Base-by-base conservation (phyloP, 441 rosid species). In the Bocquillonia castaneifolia region DNA sequence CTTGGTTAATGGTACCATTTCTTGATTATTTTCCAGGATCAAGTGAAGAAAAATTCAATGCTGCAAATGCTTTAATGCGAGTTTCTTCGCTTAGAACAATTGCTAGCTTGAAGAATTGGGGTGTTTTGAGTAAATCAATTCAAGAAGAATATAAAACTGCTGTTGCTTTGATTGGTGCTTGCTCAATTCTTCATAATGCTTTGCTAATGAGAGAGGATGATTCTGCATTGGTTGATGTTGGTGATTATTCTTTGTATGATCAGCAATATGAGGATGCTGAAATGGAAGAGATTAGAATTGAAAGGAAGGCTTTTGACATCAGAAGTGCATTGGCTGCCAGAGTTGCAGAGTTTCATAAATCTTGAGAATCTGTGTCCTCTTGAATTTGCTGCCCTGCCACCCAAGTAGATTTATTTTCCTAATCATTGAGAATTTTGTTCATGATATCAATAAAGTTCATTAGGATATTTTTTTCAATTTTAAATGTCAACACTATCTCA, bases 1-100 rank as follows among this genome's bases (percentile, higher is more conserved):
- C 87, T 15, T 85, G 90, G 90, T 57, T 88, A 48, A 83, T 88
- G 78, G 85, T 86, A 17, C 93, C 93, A 50, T 83, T 79, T 66
- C 66, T 40, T 42, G 78, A 76, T 65, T 72, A 58, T 12, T 63
- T 42, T 14, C 75, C 79, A 0, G 85, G 79, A 34, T 76, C 93
- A 28, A 20, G 26, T 32, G 82, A 80, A 59, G 85, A 66, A 47
- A 66, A 64, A 52, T 86, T 83, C 84, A 88, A 84, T 32, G 54
- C 26, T n/a, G 82, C 77, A 0, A 80, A 59, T 50, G 58, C 69
- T 25, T 63, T 45, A 48, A 73, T 81, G 82, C 77, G 71, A 29
- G 44, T 28, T 63, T 78, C 82, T 1, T 84, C 75, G 0, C 64
- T 74, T 69, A 80, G 71, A 75, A 69, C 87, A 32, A 64, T 80